phyloP scores from a whole-genome alignment of 192 early-diverging fungal species.

The Coemansia sp. region DNA sequence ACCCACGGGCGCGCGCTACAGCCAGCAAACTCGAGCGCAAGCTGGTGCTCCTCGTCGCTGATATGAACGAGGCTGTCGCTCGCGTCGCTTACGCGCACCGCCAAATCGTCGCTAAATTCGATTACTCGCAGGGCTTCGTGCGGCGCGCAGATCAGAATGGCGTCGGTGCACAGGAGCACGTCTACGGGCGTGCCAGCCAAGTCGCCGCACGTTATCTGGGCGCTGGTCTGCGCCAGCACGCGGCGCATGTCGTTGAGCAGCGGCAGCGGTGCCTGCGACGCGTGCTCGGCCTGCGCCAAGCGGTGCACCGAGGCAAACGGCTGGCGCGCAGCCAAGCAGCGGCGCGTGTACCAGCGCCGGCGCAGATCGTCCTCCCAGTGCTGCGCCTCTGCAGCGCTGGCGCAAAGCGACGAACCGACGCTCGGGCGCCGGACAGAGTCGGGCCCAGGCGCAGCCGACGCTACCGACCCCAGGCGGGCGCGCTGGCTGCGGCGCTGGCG shows the following conservation, averaged over 20 bases:
- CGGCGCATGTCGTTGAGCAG: constrained; percentile 43
- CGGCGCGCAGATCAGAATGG: constrained; percentile 25
- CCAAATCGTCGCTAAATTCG: constrained; percentile 30
- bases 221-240: constrained; percentile 22
- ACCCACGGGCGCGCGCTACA: constrained; percentile 32
- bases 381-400: neutral
- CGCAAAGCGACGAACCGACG: constrained; percentile 10
- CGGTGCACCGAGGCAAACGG: constrained; percentile 41
- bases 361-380: constrained; percentile 43
- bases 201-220: neutral
- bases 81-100: constrained; percentile 12
- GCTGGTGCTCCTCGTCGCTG: constrained; percentile 5
- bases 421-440: constrained; percentile 2
- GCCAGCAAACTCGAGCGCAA: constrained; percentile 14
- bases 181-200: neutral
- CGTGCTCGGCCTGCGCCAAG: constrained; percentile 38
- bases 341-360: constrained; percentile 41
- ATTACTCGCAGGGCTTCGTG: constrained; percentile 20
- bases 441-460: neutral
- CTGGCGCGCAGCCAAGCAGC: constrained; percentile 35
- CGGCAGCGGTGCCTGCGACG: constrained; percentile 19
- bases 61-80: constrained; percentile 5
- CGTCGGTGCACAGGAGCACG: constrained; percentile 41
- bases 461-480: neutral
- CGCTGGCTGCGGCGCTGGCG: neutral